Evolutionary conservation across 345 rosid genomes (phyloP), one percentile per base, ranked within the genome.

Genomic region (Salix arbutifolia): DNA sequence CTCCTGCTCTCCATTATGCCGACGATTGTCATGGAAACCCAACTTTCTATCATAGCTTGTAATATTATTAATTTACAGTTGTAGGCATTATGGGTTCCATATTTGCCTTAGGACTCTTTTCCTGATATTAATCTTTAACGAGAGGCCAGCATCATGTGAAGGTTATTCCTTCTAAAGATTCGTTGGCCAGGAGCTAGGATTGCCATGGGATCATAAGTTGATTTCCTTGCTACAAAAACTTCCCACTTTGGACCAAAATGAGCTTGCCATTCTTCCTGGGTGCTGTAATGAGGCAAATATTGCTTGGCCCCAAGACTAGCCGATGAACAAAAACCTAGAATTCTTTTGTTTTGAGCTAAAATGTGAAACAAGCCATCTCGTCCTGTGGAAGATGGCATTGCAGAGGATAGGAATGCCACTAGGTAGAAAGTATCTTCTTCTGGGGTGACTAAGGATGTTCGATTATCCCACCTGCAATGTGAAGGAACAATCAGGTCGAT

Each of bases 101-200:
- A 50, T 69, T 69, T 69, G 61, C 44, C 76, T 79, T 7, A 37
- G 37, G 69, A 77, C 74, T 53, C 68, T 58, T 4, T 73, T 48
- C 71, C 37, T 48, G 46, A 65, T 79, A 31, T 74, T n/a, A 72
- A 81, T 26, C 79, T 72, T 72, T 9, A 72, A 62, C 71, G 65
- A 38, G 76, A 71, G 61, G 68, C 76, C 79, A 71, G 60, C 35
- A 65, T 68, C 85, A 80, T 73, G 79, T 74, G 77, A 76, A 72
- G 38, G 78, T 67, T 67, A 73, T 79, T 82, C 79, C 91, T 87
- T 90, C 69, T 75, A 84, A 96, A 96, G 67, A 93, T 91, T 83
- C 82, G 87, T 72, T 93, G 98, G 3, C 98, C 99, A 0, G 97
- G 99, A 19, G 94, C 92, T 76, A 95, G 96, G 67, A 95, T 89